Base-by-base conservation (phyloP, 768 basidiomycete genomes). In the Kwoniella sp. region DNA sequence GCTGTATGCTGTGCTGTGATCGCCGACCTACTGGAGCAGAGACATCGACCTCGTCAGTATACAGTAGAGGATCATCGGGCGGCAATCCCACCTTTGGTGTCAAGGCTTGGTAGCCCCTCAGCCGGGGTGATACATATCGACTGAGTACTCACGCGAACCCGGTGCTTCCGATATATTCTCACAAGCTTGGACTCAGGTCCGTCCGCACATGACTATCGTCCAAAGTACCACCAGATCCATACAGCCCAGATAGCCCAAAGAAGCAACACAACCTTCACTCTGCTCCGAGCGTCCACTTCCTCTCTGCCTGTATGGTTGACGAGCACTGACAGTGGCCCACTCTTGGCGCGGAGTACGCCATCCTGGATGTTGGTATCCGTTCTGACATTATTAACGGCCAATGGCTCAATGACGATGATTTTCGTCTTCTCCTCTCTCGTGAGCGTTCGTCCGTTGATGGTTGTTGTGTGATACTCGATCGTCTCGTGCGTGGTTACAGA, bases 331-430 rank as follows among this genome's bases (percentile, higher is more conserved):
- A 23, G 11, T 38, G 22, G 25, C 31, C n/a, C n/a, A n/a, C n/a
- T n/a, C n/a, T n/a, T n/a, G n/a, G n/a, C n/a, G n/a, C n/a, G n/a
- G n/a, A n/a, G n/a, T n/a, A n/a, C n/a, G 8, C 41, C 41, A 11
- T 17, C 11, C 20, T 45, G 41, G 17, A 3, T 45, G 41, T 9
- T 45, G 15, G 5, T 7, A 17, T 20, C 41, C 20, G 41, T 37
- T 37, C 13, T 45, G 5, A 7, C 8, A 7, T 20, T 20, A 17
- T 20, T 20, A 17, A 11, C 17, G 11, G 41, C 17, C 41, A 45
- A 11, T 9, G 71, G 71, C 41, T 72, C 71, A 30, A 72, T 66
- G 31, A 69, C 61, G 51, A 53, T 63, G 2, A 72, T 69, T 54
- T 58, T 72, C 13, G 68, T 72, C 2, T 54, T 51, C 47, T 72